Conservation (phyloP, 116 monocot species). For the Zostera marina region DNA sequence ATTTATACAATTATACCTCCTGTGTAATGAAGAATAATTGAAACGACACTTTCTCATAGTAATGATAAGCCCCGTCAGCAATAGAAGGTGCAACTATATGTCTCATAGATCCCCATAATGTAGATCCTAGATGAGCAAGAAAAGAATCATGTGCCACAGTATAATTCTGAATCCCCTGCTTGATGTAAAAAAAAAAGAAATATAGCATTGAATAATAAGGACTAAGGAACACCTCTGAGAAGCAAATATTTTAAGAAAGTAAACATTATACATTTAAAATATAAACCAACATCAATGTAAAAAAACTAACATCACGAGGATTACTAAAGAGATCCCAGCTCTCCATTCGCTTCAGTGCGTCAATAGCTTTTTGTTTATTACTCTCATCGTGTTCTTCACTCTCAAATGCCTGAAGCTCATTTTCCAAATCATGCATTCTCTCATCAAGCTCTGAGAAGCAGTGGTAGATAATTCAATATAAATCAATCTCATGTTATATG, state of each 20-base stretch:
- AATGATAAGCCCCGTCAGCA: constrained; percentile 79
- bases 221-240: constrained; percentile 1
- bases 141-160: constrained; percentile 96
- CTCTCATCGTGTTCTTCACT: constrained; percentile 54
- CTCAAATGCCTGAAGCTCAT: constrained; percentile 66
- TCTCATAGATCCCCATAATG: constrained; percentile 82
- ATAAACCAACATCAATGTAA: background rate
- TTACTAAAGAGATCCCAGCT: constrained; percentile 92
- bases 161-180: constrained; percentile 66
- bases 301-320: constrained; percentile 33
- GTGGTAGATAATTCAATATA: background rate
- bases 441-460: constrained; percentile 66
- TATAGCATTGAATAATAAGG: background rate
- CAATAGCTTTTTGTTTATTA: constrained; percentile 72
- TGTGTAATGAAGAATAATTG: constrained; percentile 92
- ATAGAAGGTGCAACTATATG: constrained; percentile 86
- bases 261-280: background rate
- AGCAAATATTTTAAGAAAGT: background rate
- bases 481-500: background rate
- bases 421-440: constrained; percentile 92
- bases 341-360: constrained; percentile 86
- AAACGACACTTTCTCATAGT: constrained; percentile 90
- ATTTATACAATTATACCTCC: constrained; percentile 40
- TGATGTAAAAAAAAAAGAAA: background rate
- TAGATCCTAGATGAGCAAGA: constrained; percentile 86